Base-by-base conservation (phyloP, 192 early-diverging fungal genomes). In the Diversispora eburnea region DNA sequence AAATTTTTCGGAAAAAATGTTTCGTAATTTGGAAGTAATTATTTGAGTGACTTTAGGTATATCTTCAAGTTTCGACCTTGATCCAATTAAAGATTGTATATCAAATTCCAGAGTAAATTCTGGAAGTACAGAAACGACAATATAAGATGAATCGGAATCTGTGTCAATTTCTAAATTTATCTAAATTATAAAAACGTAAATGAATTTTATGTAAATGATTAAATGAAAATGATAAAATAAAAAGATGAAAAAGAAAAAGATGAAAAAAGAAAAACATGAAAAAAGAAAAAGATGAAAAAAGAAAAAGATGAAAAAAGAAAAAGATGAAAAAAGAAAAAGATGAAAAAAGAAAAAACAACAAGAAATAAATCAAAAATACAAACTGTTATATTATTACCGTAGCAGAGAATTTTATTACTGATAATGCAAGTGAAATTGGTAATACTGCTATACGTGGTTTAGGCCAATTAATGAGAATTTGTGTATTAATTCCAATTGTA, bases 61-160 rank as follows among this genome's bases (percentile, higher is more conserved):
- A 75, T 96, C 93, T 80, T 98, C 96, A 17, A 99, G 91, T 78
- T 99, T 99, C 39, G 98, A 95, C 74, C 93, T 88, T 77, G 95
- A 94, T 0, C 98, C 98, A 48, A 99, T 86, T 47, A 98, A 79
- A 0, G 95, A 95, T 56, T 91, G 88, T 1, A 97, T 91, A 51
- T 92, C 89, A 67, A 98, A 93, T 45, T 98, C 93, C 1, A 98
- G 84, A 55, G 86, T 79, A 57, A 92, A 94, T 67, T 91, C 91
- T 3, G 90, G 78, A 13, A 86, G 66, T 0, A 81, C 80, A 3
- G 86, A 88, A 51, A 86, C 81, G 8, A 83, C 80, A 56, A 88
- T 84, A 65, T 84, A 85, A 41, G 78, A 77, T 75, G 79, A 72
- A 76, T 82, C 78, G 73, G 79, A 22, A 76, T 80, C 62, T 8